Conservation (phyloP, 208 protist species). For the Balamuthia mandrillaris region DNA sequence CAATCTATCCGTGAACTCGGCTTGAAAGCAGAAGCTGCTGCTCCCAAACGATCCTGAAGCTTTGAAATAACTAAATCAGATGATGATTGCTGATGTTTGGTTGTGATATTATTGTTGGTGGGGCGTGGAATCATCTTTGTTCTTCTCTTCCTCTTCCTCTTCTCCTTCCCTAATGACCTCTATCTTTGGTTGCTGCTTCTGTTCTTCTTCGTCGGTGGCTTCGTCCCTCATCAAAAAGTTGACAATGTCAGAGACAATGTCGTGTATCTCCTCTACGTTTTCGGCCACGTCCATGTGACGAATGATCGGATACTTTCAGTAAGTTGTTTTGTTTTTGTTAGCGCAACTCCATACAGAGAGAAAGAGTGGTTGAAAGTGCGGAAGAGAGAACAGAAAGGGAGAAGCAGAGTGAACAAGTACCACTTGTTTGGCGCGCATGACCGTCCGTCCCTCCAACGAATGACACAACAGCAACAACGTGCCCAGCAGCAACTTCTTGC, state of each 20-base stretch:
- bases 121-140: too few relatives aligned
- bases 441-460: background rate
- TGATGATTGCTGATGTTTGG: too few relatives aligned
- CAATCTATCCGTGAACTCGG: background rate
- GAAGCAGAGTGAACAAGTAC: background rate
- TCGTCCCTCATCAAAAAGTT: slow-evolving; percentile 18
- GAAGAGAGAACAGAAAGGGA: background rate
- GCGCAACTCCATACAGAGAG: background rate
- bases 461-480: background rate
- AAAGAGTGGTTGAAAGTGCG: background rate
- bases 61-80: too few relatives aligned
- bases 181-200: background rate
- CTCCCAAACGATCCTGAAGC: background rate
- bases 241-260: background rate
- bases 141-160: background rate
- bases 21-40: background rate
- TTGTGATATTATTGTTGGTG: too few relatives aligned
- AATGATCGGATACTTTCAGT: background rate
- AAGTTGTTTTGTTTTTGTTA: too few relatives aligned
- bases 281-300: background rate
- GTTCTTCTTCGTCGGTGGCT: background rate
- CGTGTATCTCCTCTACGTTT: background rate
- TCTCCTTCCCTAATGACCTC: too few relatives aligned
- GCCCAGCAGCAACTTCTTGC: background rate
- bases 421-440: slow-evolving; percentile 21